A percentile compares a stretch with the other conserved stretches of the same genome.
Evolutionary conservation across 139 green algal species (phyloP).

Genomic region (Chlamydomonas eustigma): DNA sequence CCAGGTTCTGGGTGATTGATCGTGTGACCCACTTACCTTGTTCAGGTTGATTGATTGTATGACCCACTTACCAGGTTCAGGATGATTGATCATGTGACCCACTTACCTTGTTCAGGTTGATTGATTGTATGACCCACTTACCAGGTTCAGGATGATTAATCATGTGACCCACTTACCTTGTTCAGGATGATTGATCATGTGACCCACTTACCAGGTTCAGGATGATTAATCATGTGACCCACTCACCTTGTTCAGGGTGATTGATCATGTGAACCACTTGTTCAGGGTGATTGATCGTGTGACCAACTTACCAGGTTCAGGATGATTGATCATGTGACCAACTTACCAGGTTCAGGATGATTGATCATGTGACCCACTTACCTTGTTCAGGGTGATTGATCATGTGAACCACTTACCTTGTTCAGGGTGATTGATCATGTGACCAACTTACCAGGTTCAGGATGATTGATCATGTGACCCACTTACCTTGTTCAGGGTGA

Average conservation of each 20-base stretch:
- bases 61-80: not conserved
- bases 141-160: constrained; percentile 32
- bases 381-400: no score
- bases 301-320: no score
- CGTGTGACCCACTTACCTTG: not conserved
- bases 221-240: no score
- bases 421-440: not conserved
- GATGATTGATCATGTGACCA: no score
- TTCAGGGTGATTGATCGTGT: not conserved
- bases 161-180: constrained; percentile 27
- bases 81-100: not conserved
- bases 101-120: no score
- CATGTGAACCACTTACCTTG: not conserved
- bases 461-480: not conserved
- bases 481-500: not conserved
- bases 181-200: no score
- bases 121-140: no score
- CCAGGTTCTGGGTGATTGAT: not conserved
- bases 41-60: not conserved
- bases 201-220: no score
- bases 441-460: not conserved
- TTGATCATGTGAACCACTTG: not conserved
- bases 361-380: no score
- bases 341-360: no score
- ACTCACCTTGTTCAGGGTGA: no score